Base-by-base conservation (phyloP, 2,329 filamentous ascomycete genomes). In the Talaromyces islandicus region DNA sequence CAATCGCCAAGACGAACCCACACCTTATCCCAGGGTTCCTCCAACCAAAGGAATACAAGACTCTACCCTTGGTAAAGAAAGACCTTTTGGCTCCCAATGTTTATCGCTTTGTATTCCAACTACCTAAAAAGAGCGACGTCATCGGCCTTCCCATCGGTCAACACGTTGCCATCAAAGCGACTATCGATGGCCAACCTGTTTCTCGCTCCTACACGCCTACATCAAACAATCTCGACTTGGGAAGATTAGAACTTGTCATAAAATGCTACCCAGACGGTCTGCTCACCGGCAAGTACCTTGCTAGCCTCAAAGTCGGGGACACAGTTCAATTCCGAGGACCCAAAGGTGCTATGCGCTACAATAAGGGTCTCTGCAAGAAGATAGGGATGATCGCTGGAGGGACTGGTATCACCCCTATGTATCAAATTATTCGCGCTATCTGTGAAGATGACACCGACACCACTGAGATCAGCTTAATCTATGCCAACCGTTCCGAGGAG, bases 401-500 rank as follows among this genome's bases (percentile, higher is more conserved):
- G 4, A 75, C 73, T n/a, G 72, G 72, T 0, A 75, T 71, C 43
- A 75, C 83, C 0, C 83, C 83, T 2, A 83, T 85, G 80, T 84
- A 79, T 68, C 85, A 88, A 67, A 70, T 88, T 7, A 86, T 88
- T 66, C 81, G 84, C 4, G 83, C 84, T 50, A 85, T 88, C 59
- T 85, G 83, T 66, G 84, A 87, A 66, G 81, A 87, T 58, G 75
- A 80, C n/a, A 73, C 70, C 7, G 86, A 88, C 62, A 76, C 74
- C 0, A 88, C 86, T 0, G 71, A 83, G 63, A 70, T 87, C 48
- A 81, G 75, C 51, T 72, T 88, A 4, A 70, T 88, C 30, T 87
- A 86, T 62, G 85, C 83, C 30, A 88, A 86, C 70, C 76, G 80
- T 1, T 77, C 76, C 0, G 83, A 86, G 64, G 76, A 75, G 1